Evolutionary conservation across 108 stramenopile species (phyloP).

Genomic region (Schizochytrium sp.): DNA sequence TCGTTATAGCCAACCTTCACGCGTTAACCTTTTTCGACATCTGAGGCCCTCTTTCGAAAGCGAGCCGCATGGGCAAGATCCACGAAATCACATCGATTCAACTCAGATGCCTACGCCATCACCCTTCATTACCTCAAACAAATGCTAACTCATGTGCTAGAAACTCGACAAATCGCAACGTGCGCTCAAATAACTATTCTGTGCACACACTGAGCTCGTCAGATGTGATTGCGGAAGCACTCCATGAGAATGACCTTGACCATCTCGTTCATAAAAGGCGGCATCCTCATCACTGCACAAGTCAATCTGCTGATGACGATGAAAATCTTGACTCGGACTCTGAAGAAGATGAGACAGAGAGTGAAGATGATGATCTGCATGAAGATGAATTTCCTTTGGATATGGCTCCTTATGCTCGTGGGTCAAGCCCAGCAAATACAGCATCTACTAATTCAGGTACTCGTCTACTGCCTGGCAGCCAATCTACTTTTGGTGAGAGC

Average conservation of each 20-base stretch:
- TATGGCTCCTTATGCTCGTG: not conserved
- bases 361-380: not conserved
- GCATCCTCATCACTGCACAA: no score
- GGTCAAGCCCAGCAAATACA: not conserved
- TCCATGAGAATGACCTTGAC: not conserved
- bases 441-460: not conserved
- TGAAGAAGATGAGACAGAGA: not conserved
- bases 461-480: not conserved
- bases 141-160: no score
- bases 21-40: not conserved
- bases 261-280: no score
- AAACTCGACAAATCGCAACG: not conserved
- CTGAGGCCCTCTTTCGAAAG: no score
- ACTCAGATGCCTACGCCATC: no score
- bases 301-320: no score
- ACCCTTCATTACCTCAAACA: no score
- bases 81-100: no score
- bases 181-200: not conserved
- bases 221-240: not conserved
- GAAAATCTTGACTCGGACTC: not conserved
- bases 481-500: conserved; percentile 11
- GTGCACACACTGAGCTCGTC: not conserved
- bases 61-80: no score
- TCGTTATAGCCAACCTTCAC: conserved; percentile 50
- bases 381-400: not conserved